Evolutionary conservation across 495 filamentous ascomycete genomes (phyloP), one percentile per base, ranked within the genome.

Genomic region (Saxophila tyrrhenica): DNA sequence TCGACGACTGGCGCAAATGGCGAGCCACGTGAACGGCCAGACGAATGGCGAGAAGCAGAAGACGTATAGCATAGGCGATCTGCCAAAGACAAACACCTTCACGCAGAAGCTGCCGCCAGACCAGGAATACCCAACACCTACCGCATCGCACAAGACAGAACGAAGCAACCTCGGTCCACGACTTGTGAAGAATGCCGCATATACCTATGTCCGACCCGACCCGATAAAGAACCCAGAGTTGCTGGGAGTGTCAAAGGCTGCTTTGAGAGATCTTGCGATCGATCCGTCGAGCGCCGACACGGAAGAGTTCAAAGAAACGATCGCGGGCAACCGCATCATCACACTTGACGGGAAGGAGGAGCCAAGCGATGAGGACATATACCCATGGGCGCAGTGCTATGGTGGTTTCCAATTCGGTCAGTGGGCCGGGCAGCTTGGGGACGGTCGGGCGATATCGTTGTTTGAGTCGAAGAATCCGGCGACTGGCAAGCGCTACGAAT

Each of bases 321-420:
- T 91, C 17, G 78, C 83, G 0, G 92, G 92, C 2, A 96, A 95
- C 65, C 80, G 81, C 62, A 75, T 94, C 42, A 45, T 72, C 21
- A 63, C 65, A 19, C 42, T 59, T 15, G 69, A 67, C 61, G 73
- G 84, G 59, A 70, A 67, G 20, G 24, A 76, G 70, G 66, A 63
- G 16, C 58, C 58, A 7, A 19, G 29, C 1, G 69, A 78, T 53
- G 70, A 84, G 60, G 75, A 78, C 3, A 80, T 91, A 35, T 96
- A 97, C 65, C 94, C 92, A 13, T 98, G 92, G 92, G 89, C 94
- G 32, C 90, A 96, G 69, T 96, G 90, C 66, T 98, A 98, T 69
- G 92, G 92, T 52, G 92, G 91, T 3, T 87, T 79, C 66, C 84
- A 86, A 60, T 86, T 87, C 50, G 66, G 67, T 17, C 62, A 69